Evolutionary conservation across 352 stramenopile species (phyloP), one percentile per base, ranked within the genome.

Genomic region (Phytophthora citricola): DNA sequence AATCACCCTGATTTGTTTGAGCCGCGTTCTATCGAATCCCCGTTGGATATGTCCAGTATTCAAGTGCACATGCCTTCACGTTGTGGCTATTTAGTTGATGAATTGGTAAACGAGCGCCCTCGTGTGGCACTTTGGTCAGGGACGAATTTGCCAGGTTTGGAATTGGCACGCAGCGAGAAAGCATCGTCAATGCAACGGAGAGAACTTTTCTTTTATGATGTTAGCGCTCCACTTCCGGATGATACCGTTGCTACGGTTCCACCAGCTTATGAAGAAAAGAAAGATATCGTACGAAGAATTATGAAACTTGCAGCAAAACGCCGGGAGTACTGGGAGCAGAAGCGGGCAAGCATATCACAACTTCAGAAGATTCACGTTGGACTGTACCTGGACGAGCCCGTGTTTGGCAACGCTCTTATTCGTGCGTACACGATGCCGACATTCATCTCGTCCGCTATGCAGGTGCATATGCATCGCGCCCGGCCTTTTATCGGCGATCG

Each of bases 1-100:
- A 99, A 99, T 66, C 97, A 99, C 66, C 97, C 97, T n/a, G 97
- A 99, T 76, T 80, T 99, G 36, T 99, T 99, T 76, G 97, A 99
- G 29, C 81, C 81, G 1, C 81, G 98, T n/a, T 94, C 97, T 7
- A 98, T 99, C 39, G 76, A 87, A 10, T 98, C 96, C n/a, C 97
- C 98, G 38, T 97, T 99, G 66, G 87, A 94, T 63, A 81, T 94
- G 76, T 54, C 67, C 0, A 52, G 58, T 48, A 59, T 91, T 20
- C 49, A 49, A 2, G 15, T 88, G 9, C 11, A 60, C 14, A 10
- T 83, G 0, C 72, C 83, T 0, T 72, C 70, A 36, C 66, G 75
- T 0, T 89, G 76, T 22, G 76, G 71, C 11, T 89, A 75, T 27
- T 65, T 91, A 20, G 65, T 76, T 12, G 75, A 83, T 38, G 68